Base-by-base conservation (phyloP, 2,329 filamentous ascomycete species). In the Calonectria fujianensis region DNA sequence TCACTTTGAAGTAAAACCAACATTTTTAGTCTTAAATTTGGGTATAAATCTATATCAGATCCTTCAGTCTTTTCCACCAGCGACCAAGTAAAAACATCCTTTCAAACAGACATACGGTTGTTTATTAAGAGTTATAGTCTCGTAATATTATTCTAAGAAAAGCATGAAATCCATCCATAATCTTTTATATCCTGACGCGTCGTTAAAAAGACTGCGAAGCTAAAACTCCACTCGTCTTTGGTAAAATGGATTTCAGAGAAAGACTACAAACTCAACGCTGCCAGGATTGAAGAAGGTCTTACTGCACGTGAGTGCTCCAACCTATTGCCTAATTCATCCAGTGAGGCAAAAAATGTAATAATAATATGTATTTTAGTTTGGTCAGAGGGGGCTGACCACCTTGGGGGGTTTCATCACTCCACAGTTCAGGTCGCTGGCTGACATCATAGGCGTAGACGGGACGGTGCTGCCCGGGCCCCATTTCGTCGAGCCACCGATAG, bases 71-170 rank as follows among this genome's bases (percentile, higher is more conserved):
- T 48, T 24, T 48, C 45, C 1, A 13, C 45, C 20, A 13, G 45
- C 9, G 2, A 10, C n/a, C 20, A 45, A 10, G 32, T 10, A 48
- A 48, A 24, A 48, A 48, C 10, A 48, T 13, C 20, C 18, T 16
- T n/a, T 13, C 24, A 48, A 10, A 48, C 45, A 48, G 45, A 48
- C 45, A 48, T 24, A 48, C 45, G 39, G 54, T 61, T 61, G n/a
- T 35, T 61, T 61, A 32, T 35, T 61, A 32, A 61, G 32, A 35
- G 54, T 61, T 61, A 61, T 61, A 35, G 8, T n/a, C 31, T 32
- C 31, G 29, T 61, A 61, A 61, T 35, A 61, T 61, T 39, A 61
- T 24, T 39, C 54, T 39, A 61, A 61, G 54, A 61, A 61, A 48
- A 24, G 32, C 35, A 32, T 61, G 20, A 24, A 37, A 35, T 61